A percentile compares a stretch with the other conserved stretches of the same genome.
phyloP scores from a whole-genome alignment of 208 protist species.

The Phytomonas sp. region DNA sequence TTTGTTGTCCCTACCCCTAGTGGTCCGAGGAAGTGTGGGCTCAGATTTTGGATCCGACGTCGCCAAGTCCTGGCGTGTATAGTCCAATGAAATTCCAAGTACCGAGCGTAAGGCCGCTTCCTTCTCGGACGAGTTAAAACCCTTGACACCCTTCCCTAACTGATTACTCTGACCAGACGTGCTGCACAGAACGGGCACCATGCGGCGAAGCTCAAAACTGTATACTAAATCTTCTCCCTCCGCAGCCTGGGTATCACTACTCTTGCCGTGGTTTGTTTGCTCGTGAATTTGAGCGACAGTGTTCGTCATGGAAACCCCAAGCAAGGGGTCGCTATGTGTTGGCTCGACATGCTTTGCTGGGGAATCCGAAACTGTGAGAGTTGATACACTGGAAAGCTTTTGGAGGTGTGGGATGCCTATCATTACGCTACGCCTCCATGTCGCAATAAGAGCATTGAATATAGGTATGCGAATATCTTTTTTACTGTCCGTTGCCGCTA shows the following conservation, averaged over 20 bases:
- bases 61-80: neutral
- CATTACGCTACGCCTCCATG: constrained; percentile 15
- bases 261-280: neutral
- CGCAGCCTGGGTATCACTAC: neutral
- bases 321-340: neutral
- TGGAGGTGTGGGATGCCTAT: constrained; percentile 9
- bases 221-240: constrained; percentile 29
- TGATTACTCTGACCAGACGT: neutral
- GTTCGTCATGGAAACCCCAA: neutral
- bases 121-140: neutral
- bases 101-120: neutral
- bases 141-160: neutral
- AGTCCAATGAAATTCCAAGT: constrained; percentile 3
- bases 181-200: constrained; percentile 50
- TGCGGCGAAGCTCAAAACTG: constrained; percentile 86
- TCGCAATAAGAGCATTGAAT: neutral
- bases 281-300: neutral
- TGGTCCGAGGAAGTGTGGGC: neutral
- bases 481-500: neutral
- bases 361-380: neutral
- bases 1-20: neutral
- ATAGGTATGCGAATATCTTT: neutral
- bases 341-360: neutral
- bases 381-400: neutral
- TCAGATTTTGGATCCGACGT: neutral